phyloP scores from a whole-genome alignment of 495 filamentous ascomycete species.

The Aspergillus wentii region DNA sequence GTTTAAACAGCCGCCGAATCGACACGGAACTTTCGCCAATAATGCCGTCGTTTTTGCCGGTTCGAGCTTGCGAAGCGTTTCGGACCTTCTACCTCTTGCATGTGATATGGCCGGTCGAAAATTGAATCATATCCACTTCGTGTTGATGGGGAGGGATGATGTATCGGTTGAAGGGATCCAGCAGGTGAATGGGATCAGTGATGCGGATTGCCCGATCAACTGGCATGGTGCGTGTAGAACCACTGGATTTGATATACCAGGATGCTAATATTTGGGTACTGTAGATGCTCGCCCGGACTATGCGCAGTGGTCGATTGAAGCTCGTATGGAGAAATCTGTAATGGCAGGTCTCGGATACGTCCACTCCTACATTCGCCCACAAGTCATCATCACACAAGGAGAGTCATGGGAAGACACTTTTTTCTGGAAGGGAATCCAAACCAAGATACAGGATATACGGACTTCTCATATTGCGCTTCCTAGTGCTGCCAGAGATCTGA shows the following conservation, averaged over 20 bases:
- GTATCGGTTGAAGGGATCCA: constrained; percentile 47
- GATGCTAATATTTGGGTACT: background rate
- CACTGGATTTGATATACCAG: background rate
- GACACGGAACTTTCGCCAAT: constrained; percentile 17
- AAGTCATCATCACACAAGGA: constrained; percentile 46
- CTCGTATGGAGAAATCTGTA: constrained; percentile 48
- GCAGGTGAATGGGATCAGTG: constrained; percentile 41
- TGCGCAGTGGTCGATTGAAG: constrained; percentile 40
- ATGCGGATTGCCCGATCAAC: constrained; percentile 41
- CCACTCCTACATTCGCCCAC: constrained; percentile 42
- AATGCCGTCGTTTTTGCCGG: constrained; percentile 48
- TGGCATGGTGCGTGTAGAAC: constrained; percentile 44
- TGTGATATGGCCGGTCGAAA: constrained; percentile 46
- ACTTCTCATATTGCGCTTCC: constrained; percentile 66
- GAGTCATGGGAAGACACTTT: constrained; percentile 39
- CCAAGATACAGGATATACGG: constrained; percentile 33
- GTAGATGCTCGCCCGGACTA: constrained; percentile 47
- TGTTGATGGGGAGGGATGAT: constrained; percentile 49
- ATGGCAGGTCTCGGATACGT: constrained; percentile 36
- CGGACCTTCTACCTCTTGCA: constrained; percentile 48
- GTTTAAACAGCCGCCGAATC: constrained; percentile 22
- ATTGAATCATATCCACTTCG: constrained; percentile 48
- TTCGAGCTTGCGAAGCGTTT: constrained; percentile 43
- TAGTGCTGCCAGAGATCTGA: constrained; percentile 51
- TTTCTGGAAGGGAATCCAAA: constrained; percentile 50